These are phyloP conservation scores for Pseudocercospora eumusae DNA, from an alignment of 2,329 filamentous ascomycete genomes.

Conservation along the genomic window DNA sequence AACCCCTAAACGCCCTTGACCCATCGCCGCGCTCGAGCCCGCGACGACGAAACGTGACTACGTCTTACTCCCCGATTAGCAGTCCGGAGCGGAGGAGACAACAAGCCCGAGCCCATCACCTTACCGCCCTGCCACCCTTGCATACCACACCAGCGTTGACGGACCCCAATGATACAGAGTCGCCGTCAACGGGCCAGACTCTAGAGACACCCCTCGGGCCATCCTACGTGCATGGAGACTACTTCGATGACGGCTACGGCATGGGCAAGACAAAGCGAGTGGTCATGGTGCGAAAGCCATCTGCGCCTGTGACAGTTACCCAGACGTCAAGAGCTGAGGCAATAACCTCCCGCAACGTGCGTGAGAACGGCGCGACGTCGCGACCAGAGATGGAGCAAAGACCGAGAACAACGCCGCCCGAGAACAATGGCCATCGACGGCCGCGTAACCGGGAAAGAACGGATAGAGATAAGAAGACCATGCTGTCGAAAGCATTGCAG, in stretches of 20 bases:
- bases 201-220: slow-evolving; percentile 37
- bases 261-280: slow-evolving; percentile 32
- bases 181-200: slow-evolving; percentile 37
- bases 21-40: slow-evolving; percentile 45
- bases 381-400: slow-evolving; percentile 23
- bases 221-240: slow-evolving; percentile 34
- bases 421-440: slow-evolving; percentile 20
- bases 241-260: slow-evolving; percentile 36
- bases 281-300: slow-evolving; percentile 30
- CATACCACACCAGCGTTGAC: slow-evolving; percentile 36
- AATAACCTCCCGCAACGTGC: slow-evolving; percentile 18
- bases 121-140: slow-evolving; percentile 40
- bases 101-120: slow-evolving; percentile 29
- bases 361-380: slow-evolving; percentile 18
- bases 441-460: slow-evolving; percentile 45
- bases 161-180: slow-evolving; percentile 36
- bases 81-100: slow-evolving; percentile 34
- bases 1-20: slow-evolving; percentile 36
- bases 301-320: slow-evolving; percentile 29
- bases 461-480: slow-evolving; percentile 72
- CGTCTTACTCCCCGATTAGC: slow-evolving; percentile 18
- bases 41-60: slow-evolving; percentile 33
- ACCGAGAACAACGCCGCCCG: slow-evolving; percentile 20
- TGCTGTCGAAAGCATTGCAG: slow-evolving; percentile 92
- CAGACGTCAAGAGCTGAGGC: slow-evolving; percentile 17